Evolutionary conservation across 495 filamentous ascomycete species (phyloP), one percentile per base, ranked within the genome.

Genomic region (Aspergillus homomorphus): DNA sequence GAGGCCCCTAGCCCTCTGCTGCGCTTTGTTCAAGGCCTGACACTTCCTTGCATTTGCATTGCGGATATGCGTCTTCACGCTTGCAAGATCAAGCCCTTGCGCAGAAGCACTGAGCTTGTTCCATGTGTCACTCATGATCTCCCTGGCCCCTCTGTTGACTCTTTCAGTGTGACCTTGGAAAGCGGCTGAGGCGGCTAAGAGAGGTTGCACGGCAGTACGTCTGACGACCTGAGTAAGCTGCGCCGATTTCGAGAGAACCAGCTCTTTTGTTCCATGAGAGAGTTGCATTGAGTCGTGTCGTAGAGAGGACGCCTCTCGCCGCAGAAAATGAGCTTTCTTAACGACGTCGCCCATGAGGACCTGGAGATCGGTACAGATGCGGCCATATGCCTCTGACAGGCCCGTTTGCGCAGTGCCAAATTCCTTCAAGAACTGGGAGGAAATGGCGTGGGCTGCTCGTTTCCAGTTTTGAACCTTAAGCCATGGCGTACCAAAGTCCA

Each of bases 401-500:
- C 73, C 72, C 1, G 72, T 79, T 41, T 80, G 74, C 22, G 80
- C 71, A 12, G 65, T 74, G 26, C 67, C 70, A 15, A 81, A 60
- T 41, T 84, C 76, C 45, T 63, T 71, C 43, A 71, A 64, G 28
- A 82, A 56, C 26, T 79, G 69, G 16, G 76, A 72, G 41, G 74
- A 76, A 20, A 81, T 61, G 18, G 54, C 58, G 0, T 68, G 73
- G 7, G 74, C 81, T 28, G 77, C 80, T 55, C 76, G 73, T 59
- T 78, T 82, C 82, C 84, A 86, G 19, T 77, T 79, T 43, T 75
- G 74, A 58, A 84, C 71, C 61, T 83, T 84, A 53, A 85, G 66
- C 83, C 84, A 87, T 16, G 80, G 80, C 1, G 77, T 81, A n/a
- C 85, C 84, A 62, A 88, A 82, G 61, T 85, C 83, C 44, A 86